These are phyloP conservation scores for Neofusicoccum cordaticola DNA, from an alignment of 2,329 filamentous ascomycete genomes.

Conservation along the genomic window DNA sequence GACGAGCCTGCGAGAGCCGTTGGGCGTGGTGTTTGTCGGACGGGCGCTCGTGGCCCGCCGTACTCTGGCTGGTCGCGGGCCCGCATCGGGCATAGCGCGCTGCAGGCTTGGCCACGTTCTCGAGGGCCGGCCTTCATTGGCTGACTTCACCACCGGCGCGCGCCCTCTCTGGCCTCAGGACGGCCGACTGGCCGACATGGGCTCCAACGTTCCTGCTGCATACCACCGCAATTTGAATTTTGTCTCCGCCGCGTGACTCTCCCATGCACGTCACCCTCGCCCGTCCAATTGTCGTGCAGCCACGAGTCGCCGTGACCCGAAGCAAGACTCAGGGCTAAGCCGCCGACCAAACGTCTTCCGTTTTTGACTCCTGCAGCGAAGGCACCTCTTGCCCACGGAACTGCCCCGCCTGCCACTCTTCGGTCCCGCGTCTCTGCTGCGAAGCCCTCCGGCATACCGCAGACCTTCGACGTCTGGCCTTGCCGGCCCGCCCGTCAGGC, in stretches of 20 bases:
- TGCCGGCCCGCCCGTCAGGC: neutral
- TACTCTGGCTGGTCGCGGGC: neutral
- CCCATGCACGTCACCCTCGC: constrained; percentile 3
- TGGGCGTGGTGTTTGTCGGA: constrained; percentile 3
- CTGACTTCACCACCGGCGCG: constrained; percentile 5
- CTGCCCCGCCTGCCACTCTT: constrained; percentile 2
- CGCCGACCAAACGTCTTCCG: constrained; percentile 5
- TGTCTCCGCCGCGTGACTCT: constrained; percentile 11
- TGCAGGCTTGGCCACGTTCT: constrained; percentile 11
- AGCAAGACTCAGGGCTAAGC: neutral
- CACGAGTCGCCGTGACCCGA: neutral
- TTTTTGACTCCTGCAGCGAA: constrained; percentile 10
- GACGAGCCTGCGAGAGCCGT: neutral
- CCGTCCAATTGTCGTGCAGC: neutral
- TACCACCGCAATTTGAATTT: constrained; percentile 10
- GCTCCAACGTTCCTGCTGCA: constrained; percentile 12
- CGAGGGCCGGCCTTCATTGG: neutral
- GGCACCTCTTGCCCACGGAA: constrained; percentile 8
- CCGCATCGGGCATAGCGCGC: constrained; percentile 4
- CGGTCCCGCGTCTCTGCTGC: constrained; percentile 6
- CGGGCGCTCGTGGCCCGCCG: neutral
- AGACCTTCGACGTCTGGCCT: neutral
- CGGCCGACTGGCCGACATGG: constrained; percentile 5
- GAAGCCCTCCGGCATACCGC: neutral
- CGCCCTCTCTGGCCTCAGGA: neutral